Conservation (phyloP, 1,284 basidiomycete genomes). For the Porogramme epimiltina region DNA sequence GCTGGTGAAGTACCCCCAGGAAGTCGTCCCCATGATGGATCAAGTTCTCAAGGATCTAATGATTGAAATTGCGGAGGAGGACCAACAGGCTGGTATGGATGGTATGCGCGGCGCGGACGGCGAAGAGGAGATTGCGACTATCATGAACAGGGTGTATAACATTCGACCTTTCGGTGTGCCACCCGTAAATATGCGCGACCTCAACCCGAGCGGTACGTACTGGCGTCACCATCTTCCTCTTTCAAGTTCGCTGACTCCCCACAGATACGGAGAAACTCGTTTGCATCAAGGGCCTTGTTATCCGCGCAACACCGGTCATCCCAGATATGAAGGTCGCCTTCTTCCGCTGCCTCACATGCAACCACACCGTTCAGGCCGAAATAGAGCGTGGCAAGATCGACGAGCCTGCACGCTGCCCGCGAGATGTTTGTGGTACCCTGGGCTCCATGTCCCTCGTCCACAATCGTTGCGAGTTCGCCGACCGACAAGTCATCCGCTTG, state of each 20-base stretch:
- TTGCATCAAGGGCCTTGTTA: conserved; percentile 94
- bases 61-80: conserved; percentile 79
- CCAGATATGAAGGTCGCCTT: conserved; percentile 99
- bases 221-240: background rate
- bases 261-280: conserved; percentile 96
- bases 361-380: conserved; percentile 92
- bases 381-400: conserved; percentile 96
- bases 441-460: conserved; percentile 96
- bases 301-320: conserved; percentile 96
- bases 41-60: conserved; percentile 92
- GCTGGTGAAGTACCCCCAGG: conserved; percentile 92
- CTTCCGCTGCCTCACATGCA: conserved; percentile 96
- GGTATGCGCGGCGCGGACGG: conserved; percentile 74
- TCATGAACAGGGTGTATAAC: conserved; percentile 85
- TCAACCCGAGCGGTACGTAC: conserved; percentile 82
- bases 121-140: conserved; percentile 79
- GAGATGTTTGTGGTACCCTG: conserved; percentile 85
- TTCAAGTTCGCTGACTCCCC: background rate
- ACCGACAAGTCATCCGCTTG: conserved; percentile 92
- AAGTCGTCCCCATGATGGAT: conserved; percentile 97
- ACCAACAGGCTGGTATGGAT: conserved; percentile 65
- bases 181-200: conserved; percentile 86
- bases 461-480: conserved; percentile 95
- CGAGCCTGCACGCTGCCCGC: conserved; percentile 89
- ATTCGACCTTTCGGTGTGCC: conserved; percentile 88